These are phyloP conservation scores for Plasmodium blacklocki DNA, from an alignment of 169 alveolate species.

Conservation along the genomic window DNA sequence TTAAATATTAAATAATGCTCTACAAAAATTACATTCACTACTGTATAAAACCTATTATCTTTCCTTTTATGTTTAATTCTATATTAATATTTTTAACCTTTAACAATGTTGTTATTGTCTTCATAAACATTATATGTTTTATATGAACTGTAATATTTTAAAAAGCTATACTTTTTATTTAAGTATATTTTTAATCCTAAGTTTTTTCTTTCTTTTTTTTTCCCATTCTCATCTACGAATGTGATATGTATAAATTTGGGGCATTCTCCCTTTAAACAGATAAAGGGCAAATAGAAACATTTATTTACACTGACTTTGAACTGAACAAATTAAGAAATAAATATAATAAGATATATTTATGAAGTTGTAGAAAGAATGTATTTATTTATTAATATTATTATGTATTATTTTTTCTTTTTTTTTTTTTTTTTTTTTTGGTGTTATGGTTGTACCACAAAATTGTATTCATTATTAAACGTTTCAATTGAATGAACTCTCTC, in stretches of 20 bases:
- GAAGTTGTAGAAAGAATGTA: neutral
- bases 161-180: constrained; percentile 47
- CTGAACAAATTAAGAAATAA: constrained; percentile 15
- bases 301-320: constrained; percentile 31
- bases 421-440: no score
- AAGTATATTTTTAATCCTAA: constrained; percentile 38
- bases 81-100: constrained; percentile 17
- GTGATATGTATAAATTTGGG: constrained; percentile 49
- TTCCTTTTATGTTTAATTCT: neutral
- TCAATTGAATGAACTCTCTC: constrained; percentile 40
- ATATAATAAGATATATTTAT: neutral
- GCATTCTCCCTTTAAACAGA: constrained; percentile 38
- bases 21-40: no score
- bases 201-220: constrained; percentile 5
- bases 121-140: constrained; percentile 36
- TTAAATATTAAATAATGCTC: neutral
- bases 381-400: neutral
- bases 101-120: constrained; percentile 8
- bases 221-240: constrained; percentile 1
- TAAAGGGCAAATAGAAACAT: constrained; percentile 37
- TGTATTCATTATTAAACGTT: constrained; percentile 12
- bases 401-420: no score
- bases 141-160: constrained; percentile 51
- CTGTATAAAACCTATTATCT: no score
- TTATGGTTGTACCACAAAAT: constrained; percentile 16